Conservation (phyloP, 2,329 filamentous ascomycete genomes). For the Hymenotorrendiella dingleyae region DNA sequence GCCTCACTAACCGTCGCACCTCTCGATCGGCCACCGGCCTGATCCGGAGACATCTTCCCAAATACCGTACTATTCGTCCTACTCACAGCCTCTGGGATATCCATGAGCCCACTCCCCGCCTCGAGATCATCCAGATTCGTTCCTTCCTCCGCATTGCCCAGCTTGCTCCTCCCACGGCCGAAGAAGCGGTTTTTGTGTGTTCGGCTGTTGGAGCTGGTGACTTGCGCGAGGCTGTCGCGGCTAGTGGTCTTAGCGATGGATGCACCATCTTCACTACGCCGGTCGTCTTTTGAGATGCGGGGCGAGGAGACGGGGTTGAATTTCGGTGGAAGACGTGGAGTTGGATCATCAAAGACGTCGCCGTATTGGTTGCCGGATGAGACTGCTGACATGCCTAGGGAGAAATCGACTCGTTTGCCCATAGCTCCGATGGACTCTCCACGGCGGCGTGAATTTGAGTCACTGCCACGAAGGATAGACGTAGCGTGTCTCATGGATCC, state of each 20-base stretch:
- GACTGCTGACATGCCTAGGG: conserved; percentile 58
- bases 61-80: conserved; percentile 12
- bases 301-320: conserved; percentile 32
- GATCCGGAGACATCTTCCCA: too few species aligned
- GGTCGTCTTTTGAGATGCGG: conserved; percentile 6
- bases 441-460: conserved; percentile 39
- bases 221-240: conserved; percentile 25
- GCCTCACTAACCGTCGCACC: not conserved
- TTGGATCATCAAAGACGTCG: conserved; percentile 57
- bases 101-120: conserved; percentile 19
- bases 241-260: conserved; percentile 15
- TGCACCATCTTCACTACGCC: conserved; percentile 13
- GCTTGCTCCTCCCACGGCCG: conserved; percentile 36
- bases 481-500: conserved; percentile 30
- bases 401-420: conserved; percentile 63
- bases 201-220: conserved; percentile 31
- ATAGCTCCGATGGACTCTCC: conserved; percentile 53
- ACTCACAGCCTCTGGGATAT: conserved; percentile 36
- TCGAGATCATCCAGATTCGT: conserved; percentile 27
- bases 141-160: conserved; percentile 21
- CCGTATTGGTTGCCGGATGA: conserved; percentile 52
- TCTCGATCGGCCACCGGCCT: not conserved
- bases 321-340: conserved; percentile 34
- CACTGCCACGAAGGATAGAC: conserved; percentile 49
- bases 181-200: conserved; percentile 58